Base-by-base conservation (phyloP, 176 grass and related monocot genomes). In the Stipa capillata region DNA sequence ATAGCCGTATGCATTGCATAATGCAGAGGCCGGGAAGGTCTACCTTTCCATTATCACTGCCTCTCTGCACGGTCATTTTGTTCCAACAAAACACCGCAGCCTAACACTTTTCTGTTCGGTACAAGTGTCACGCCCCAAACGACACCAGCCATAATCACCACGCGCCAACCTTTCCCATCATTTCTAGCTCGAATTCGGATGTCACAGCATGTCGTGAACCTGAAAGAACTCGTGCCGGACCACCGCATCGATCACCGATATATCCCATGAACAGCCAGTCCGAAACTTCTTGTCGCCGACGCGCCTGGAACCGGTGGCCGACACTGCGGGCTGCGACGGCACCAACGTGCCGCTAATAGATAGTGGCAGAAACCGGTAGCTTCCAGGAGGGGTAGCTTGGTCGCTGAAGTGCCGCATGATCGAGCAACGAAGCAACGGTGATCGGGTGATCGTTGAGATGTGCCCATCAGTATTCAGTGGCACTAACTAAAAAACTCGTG, bases 351-450 rank as follows among this genome's bases (percentile, higher is more conserved):
- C 17, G 31, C 39, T 23, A 39, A 28, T 35, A 63, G n/a, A 64
- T 72, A 32, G 75, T 35, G 36, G 71, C 78, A 17, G 33, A 59
- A 23, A 31, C 25, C 78, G 69, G 50, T 45, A 69, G 60, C 61
- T 69, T 80, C 84, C 76, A 73, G 76, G 77, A 85, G 83, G 48
- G 74, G 29, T 73, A n/a, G n/a, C n/a, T n/a, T n/a, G n/a, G n/a
- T n/a, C n/a, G n/a, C n/a, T n/a, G n/a, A n/a, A n/a, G n/a, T n/a
- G n/a, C n/a, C n/a, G n/a, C n/a, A n/a, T n/a, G n/a, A 25, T n/a
- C 21, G 53, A 57, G 21, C 45, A n/a, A 21, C 9, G 65, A 20
- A 37, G 34, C 42, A 24, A 15, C 50, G 16, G 58, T 7, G 77
- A 39, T 77, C 72, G 50, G n/a, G n/a, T n/a, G n/a, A n/a, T 39